Evolutionary conservation across 139 green algal species (phyloP).

Genomic region (Edaphochlamys debaryana): DNA sequence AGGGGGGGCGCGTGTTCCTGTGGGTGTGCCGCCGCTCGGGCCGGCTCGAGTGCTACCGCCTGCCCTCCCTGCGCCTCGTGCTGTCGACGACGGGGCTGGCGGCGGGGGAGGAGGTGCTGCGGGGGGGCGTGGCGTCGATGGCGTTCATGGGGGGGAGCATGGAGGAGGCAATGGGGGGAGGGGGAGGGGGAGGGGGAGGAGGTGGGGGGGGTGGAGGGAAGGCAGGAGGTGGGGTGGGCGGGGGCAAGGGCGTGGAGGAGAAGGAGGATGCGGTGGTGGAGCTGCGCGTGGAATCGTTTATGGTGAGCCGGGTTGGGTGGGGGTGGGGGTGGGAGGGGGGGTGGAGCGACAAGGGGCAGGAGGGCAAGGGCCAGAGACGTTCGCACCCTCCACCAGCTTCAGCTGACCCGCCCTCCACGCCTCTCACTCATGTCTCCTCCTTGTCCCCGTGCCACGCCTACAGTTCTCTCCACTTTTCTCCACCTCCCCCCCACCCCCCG

Average conservation of each 20-base stretch:
- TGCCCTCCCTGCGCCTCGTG: slow-evolving; percentile 64
- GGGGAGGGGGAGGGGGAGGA: neutral
- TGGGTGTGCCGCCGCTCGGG: slow-evolving; percentile 46
- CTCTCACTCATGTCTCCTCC: too few relatives aligned
- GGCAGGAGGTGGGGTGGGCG: neutral
- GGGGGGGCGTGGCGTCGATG: neutral
- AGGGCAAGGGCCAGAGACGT: too few relatives aligned
- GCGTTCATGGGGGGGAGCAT: slow-evolving; percentile 1
- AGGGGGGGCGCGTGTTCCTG: slow-evolving; percentile 14
- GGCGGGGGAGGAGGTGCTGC: slow-evolving; percentile 42
- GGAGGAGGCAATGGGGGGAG: slow-evolving; percentile 6
- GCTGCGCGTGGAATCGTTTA: slow-evolving; percentile 22
- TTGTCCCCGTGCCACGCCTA: too few relatives aligned
- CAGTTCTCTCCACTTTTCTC: too few relatives aligned
- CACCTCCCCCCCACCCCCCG: too few relatives aligned
- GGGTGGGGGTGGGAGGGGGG: too few relatives aligned
- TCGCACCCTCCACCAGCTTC: too few relatives aligned
- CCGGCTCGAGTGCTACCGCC: slow-evolving; percentile 61
- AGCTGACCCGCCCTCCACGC: too few relatives aligned
- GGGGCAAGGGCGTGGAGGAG: neutral
- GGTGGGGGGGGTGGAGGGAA: neutral
- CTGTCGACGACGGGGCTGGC: slow-evolving; percentile 44
- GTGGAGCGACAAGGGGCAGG: too few relatives aligned
- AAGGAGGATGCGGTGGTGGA: slow-evolving; percentile 21
- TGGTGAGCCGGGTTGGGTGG: neutral